phyloP scores from a whole-genome alignment of 306 rosid genomes.

The Lithocarpus polystachyus region DNA sequence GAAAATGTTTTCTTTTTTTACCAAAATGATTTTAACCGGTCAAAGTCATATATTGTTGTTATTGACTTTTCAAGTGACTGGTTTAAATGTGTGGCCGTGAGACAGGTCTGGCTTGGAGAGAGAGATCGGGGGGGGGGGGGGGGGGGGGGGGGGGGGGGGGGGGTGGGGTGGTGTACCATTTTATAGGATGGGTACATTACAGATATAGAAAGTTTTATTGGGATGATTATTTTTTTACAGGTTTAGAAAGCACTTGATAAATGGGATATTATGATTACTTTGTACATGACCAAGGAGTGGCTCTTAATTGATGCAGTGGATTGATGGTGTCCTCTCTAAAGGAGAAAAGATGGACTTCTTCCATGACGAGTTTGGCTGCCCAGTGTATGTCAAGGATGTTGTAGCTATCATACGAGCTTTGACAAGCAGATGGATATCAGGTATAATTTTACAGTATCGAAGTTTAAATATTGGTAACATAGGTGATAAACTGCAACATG shows the following conservation, averaged over 20 bases:
- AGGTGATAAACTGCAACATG: not conserved
- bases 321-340: constrained; percentile 68
- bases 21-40: not conserved
- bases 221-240: not conserved
- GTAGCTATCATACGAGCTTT: constrained; percentile 52
- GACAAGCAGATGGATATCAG: constrained; percentile 68
- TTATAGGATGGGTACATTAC: not conserved
- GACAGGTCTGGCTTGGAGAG: not conserved
- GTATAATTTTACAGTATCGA: constrained; percentile 33
- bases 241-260: not conserved
- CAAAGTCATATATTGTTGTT: no score
- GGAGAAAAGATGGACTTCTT: constrained; percentile 58
- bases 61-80: no score
- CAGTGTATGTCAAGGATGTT: constrained; percentile 79
- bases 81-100: not conserved
- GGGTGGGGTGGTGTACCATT: not conserved
- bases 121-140: not conserved
- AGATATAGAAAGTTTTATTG: not conserved
- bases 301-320: constrained; percentile 63
- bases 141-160: not conserved
- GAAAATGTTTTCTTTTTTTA: not conserved
- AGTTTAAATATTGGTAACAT: not conserved
- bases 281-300: constrained; percentile 6
- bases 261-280: constrained; percentile 21
- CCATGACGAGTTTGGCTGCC: constrained; percentile 86